Evolutionary conservation across 2,329 filamentous ascomycete species (phyloP), one percentile per base, ranked within the genome.

Genomic region (Thyridium curvatum): DNA sequence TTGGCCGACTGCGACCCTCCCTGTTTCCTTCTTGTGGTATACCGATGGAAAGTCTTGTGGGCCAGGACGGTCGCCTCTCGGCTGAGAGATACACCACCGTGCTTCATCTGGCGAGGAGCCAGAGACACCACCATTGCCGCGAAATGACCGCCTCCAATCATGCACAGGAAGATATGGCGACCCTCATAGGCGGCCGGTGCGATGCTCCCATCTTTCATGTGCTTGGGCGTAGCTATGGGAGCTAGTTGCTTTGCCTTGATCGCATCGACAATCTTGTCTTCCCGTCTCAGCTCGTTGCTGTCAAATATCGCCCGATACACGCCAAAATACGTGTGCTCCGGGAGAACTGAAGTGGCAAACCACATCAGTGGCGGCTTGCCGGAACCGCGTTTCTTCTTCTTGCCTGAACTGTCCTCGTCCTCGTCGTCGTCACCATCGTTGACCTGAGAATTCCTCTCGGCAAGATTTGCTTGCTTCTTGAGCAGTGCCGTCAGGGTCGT

Each of bases 111-210:
- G 45, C 89, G 86, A 0, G 93, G 90, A 1, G 87, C 80, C 4
- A 97, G 72, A 0, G 89, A 89, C 10, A 98, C 86, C 10, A 97
- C 72, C 90, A 97, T 97, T 37, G 86, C 93, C 1, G 93, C 93
- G 56, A 98, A 98, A 59, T 98, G 93, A 0, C 93, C 93, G 43
- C 93, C 93, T 17, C 93, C 93, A 37, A 98, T 94, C 93, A 98
- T 98, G 62, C 90, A 97, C 35, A 98, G 75, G 56, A 98, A 97
- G 36, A 95, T 80, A 56, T 97, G 90, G 3, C 89, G 87, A 8
- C 83, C 82, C 17, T 80, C 77, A 54, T 83, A 78, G 4, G 69
- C 68, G 9, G 74, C 62, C 2, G 70, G 65, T 3, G 74, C 69
- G 14, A 30, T 60, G 13, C 69, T 66, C 3, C 79, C 77, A 35